Evolutionary conservation across 371 early-diverging fungal species (phyloP).

Genomic region (Conidiobolus incongruus): DNA sequence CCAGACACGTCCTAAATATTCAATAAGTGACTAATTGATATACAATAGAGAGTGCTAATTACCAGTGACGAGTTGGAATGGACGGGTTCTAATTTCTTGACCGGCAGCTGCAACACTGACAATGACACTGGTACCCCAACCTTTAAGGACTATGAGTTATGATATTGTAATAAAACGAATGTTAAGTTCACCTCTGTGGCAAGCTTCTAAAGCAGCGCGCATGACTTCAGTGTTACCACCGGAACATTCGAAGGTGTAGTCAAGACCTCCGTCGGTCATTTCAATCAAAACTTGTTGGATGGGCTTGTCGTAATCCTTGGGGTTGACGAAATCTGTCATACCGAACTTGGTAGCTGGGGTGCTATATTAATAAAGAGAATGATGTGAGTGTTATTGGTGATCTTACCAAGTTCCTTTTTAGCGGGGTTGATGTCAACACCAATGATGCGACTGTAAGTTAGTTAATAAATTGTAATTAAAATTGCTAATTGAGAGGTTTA

Average conservation of each 20-base stretch:
- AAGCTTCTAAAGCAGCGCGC: constrained; percentile 79
- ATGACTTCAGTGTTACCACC: constrained; percentile 79
- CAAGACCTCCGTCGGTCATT: constrained; percentile 84
- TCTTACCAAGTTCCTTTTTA: constrained; percentile 54
- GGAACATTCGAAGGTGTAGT: constrained; percentile 90
- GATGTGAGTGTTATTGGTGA: neutral
- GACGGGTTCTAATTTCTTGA: constrained; percentile 77
- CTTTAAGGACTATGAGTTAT: constrained; percentile 81
- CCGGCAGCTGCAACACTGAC: constrained; percentile 88
- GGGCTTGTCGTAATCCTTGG: constrained; percentile 46
- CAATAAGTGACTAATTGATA: neutral
- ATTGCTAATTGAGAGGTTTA: no score
- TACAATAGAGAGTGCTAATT: no score
- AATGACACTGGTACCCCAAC: constrained; percentile 71
- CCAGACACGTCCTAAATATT: constrained; percentile 82
- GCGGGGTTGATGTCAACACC: constrained; percentile 73
- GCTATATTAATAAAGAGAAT: constrained; percentile 9
- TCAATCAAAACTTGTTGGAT: constrained; percentile 72
- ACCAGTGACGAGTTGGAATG: constrained; percentile 86
- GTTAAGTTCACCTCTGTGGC: neutral
- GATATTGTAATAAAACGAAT: no score
- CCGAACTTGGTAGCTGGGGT: constrained; percentile 75
- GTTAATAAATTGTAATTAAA: constrained; percentile 3
- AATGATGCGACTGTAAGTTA: constrained; percentile 68
- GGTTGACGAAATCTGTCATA: constrained; percentile 82